Evolutionary conservation across 345 rosid species (phyloP).

Genomic region (Arabis alpina): DNA sequence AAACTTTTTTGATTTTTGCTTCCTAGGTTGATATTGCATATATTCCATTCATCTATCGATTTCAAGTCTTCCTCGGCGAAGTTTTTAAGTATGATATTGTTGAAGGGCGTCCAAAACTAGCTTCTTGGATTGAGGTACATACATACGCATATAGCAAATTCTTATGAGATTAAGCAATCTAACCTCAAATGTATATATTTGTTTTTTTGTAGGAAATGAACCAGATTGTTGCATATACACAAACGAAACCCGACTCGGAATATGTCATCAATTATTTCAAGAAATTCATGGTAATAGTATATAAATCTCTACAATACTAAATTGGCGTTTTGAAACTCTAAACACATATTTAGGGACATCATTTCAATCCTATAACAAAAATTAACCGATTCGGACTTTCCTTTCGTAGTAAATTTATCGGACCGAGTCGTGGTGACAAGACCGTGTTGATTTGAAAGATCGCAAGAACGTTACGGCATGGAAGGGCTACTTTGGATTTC

Average conservation of each 20-base stretch:
- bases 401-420: not conserved
- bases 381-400: not conserved
- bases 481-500: not conserved
- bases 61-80: slow-evolving; percentile 53
- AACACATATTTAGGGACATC: not conserved
- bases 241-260: slow-evolving; percentile 61
- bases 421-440: not conserved
- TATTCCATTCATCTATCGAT: slow-evolving; percentile 73
- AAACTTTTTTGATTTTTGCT: not conserved
- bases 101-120: slow-evolving; percentile 73
- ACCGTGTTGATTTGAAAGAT: no score
- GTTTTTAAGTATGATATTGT: slow-evolving; percentile 64
- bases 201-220: slow-evolving; percentile 56
- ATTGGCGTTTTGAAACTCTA: not conserved
- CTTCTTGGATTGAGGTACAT: slow-evolving; percentile 81
- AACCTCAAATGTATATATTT: not conserved
- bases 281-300: slow-evolving; percentile 51
- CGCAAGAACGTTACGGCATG: not conserved
- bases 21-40: slow-evolving; percentile 77
- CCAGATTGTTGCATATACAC: slow-evolving; percentile 67
- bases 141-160: not conserved
- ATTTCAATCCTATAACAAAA: not conserved
- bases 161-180: slow-evolving; percentile 6
- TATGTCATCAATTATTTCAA: slow-evolving; percentile 55
- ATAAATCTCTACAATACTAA: not conserved